These are phyloP conservation scores for Calonectria montana DNA, from an alignment of 2,329 filamentous ascomycete genomes.

Conservation along the genomic window DNA sequence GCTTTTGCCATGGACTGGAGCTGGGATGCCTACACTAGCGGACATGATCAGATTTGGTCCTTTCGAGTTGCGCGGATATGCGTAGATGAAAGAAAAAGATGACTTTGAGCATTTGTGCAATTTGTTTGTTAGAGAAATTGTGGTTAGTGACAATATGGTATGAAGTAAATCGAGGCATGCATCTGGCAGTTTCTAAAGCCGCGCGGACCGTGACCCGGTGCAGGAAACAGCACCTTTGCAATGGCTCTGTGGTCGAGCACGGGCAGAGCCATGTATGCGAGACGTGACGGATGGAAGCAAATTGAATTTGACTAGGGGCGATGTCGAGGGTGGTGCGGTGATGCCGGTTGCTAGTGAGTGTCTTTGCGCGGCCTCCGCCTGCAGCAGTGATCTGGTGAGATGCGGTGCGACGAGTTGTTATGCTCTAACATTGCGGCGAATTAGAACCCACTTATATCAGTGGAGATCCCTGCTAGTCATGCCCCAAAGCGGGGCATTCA, in stretches of 20 bases:
- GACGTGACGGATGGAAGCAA: slow-evolving; percentile 36
- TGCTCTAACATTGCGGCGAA: slow-evolving; percentile 25
- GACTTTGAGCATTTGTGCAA: too few species aligned
- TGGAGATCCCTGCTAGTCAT: slow-evolving; percentile 35
- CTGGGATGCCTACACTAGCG: neutral
- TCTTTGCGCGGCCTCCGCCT: slow-evolving; percentile 8
- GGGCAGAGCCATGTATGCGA: slow-evolving; percentile 23
- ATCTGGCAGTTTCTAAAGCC: slow-evolving; percentile 1
- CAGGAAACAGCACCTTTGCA: slow-evolving; percentile 4
- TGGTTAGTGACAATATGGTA: neutral
- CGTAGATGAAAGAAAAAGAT: neutral
- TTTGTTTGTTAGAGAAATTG: neutral
- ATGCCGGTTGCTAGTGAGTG: slow-evolving; percentile 33
- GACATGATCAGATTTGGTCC: neutral
- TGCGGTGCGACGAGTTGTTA: neutral
- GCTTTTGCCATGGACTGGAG: neutral
- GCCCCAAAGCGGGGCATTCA: slow-evolving; percentile 31
- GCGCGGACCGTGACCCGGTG: slow-evolving; percentile 13
- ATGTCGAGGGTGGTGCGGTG: slow-evolving; percentile 26
- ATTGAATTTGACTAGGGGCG: slow-evolving; percentile 34
- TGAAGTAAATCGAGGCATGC: slow-evolving; percentile 10
- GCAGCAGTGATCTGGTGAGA: neutral
- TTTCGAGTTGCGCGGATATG: neutral
- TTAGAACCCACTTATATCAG: slow-evolving; percentile 23
- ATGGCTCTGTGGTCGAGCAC: slow-evolving; percentile 10